Percentiles rank a stretch among this genome's conserved stretches.
Evolutionary conservation across 1,139 yeast species (phyloP).

Genomic region (Candida mesenterica): DNA sequence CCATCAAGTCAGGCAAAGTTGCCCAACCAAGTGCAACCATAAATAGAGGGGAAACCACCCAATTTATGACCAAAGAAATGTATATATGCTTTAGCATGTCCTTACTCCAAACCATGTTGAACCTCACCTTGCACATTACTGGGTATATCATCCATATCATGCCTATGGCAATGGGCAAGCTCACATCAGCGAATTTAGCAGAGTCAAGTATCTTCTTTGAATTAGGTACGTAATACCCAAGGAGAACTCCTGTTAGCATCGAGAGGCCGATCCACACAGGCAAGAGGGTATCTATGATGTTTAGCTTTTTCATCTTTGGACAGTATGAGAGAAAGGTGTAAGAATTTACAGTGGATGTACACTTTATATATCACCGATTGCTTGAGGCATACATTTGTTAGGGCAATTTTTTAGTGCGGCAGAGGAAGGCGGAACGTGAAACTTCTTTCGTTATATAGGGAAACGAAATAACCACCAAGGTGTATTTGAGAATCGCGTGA

Average conservation of each 20-base stretch:
- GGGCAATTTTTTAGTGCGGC: background rate
- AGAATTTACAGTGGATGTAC: background rate
- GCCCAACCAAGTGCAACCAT: constrained; percentile 63
- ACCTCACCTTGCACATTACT: background rate
- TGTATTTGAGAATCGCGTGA: background rate
- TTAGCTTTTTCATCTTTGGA: background rate
- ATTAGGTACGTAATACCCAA: background rate
- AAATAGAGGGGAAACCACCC: constrained; percentile 57
- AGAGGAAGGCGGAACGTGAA: background rate
- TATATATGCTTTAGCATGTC: background rate
- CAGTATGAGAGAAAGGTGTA: background rate
- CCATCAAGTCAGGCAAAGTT: constrained; percentile 46
- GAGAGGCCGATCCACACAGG: background rate
- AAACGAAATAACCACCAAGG: background rate
- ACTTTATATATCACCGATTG: background rate
- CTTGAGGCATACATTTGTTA: background rate
- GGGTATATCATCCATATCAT: background rate
- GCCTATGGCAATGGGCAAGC: background rate
- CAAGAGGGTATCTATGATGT: background rate
- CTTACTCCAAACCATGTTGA: background rate
- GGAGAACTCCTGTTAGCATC: background rate
- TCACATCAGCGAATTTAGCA: background rate
- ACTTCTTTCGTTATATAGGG: background rate
- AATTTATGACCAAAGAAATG: constrained; percentile 44
- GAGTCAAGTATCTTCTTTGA: background rate